Percentiles rank a stretch among this genome's conserved stretches.
These are phyloP conservation scores for Citropsis articulata DNA, from an alignment of 345 rosid genomes.

Conservation along the genomic window DNA sequence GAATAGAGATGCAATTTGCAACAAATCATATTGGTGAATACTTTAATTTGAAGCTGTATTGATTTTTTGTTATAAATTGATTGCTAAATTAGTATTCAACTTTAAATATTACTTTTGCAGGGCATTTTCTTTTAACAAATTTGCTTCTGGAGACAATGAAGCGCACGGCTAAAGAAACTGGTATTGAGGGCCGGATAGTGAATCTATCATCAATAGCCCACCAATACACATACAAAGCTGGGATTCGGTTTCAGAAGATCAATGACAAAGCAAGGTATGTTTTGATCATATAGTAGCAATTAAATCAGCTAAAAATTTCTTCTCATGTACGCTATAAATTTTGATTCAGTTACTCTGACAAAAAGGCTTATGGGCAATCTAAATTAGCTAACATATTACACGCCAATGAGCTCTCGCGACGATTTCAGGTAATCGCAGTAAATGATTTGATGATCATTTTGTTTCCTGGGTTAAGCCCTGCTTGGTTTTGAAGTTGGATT, in stretches of 20 bases:
- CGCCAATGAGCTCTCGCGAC: constrained; percentile 82
- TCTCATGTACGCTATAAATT: background rate
- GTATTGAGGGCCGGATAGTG: constrained; percentile 79
- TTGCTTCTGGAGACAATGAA: constrained; percentile 86
- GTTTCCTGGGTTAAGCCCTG: background rate
- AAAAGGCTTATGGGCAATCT: constrained; percentile 92
- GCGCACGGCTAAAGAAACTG: constrained; percentile 44
- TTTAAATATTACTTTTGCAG: constrained; percentile 28
- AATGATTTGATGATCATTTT: background rate
- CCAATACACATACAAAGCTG: constrained; percentile 50
- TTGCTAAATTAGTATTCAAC: background rate
- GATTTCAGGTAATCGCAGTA: constrained; percentile 49
- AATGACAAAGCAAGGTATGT: constrained; percentile 44
- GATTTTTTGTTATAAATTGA: background rate
- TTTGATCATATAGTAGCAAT: too few relatives aligned
- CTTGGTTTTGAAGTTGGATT: too few relatives aligned
- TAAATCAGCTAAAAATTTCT: background rate
- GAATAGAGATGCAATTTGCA: constrained; percentile 72
- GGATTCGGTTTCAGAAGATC: constrained; percentile 58
- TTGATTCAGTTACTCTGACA: constrained; percentile 62
- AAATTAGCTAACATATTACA: constrained; percentile 89
- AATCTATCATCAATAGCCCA: constrained; percentile 91
- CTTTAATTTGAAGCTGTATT: background rate
- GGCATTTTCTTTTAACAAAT: constrained; percentile 85
- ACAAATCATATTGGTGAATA: constrained; percentile 70